Conservation (phyloP, 2,329 filamentous ascomycete genomes). For the Zelopaecilomyces penicillatus region DNA sequence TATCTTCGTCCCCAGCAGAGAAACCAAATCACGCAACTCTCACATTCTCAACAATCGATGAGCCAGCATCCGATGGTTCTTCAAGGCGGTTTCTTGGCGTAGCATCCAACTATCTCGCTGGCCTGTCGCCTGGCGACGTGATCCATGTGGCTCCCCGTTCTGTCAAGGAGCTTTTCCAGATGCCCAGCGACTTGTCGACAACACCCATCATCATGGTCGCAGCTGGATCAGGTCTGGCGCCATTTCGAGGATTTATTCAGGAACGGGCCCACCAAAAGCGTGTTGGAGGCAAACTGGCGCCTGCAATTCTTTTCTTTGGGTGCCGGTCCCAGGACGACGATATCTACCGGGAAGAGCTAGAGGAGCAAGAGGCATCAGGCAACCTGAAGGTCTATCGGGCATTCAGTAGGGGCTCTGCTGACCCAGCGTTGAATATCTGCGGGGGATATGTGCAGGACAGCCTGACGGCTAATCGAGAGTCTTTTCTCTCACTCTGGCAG, state of each 20-base stretch:
- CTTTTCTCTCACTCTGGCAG: conserved; percentile 26
- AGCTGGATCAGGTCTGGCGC: conserved; percentile 46
- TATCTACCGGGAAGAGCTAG: conserved; percentile 35
- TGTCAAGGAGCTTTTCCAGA: conserved; percentile 33
- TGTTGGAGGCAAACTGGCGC: conserved; percentile 43
- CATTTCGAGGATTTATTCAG: conserved; percentile 52
- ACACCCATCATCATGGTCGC: conserved; percentile 39
- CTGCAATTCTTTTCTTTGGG: conserved; percentile 43
- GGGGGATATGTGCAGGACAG: conserved; percentile 36
- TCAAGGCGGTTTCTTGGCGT: conserved; percentile 39
- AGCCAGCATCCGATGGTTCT: conserved; percentile 36
- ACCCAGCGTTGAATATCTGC: conserved; percentile 19
- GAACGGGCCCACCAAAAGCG: conserved; percentile 45
- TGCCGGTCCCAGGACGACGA: conserved; percentile 37
- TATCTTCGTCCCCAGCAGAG: conserved; percentile 59
- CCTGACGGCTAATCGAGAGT: conserved; percentile 20
- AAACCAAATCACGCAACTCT: conserved; percentile 47
- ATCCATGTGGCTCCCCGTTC: conserved; percentile 33
- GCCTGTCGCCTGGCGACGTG: conserved; percentile 30
- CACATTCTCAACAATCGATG: conserved; percentile 55
- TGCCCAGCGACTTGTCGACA: conserved; percentile 31
- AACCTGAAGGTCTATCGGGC: conserved; percentile 49
- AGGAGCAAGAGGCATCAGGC: conserved; percentile 37
- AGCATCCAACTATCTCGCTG: conserved; percentile 49
- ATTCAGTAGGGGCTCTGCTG: conserved; percentile 25